phyloP scores from a whole-genome alignment of 2,329 filamentous ascomycete genomes.

The Paecilomyces niveus region DNA sequence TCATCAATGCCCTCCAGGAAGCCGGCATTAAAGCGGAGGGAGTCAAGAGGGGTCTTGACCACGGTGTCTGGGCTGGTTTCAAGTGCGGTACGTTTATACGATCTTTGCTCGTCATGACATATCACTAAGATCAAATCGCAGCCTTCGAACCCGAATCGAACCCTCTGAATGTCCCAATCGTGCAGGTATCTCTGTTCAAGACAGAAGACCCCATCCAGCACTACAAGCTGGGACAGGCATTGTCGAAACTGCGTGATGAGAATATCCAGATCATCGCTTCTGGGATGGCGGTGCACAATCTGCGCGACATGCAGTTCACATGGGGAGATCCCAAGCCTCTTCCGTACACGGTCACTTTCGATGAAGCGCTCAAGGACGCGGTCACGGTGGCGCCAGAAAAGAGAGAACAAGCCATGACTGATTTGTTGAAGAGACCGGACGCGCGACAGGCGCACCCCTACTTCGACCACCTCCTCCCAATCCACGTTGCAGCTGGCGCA shows the following conservation, averaged over 20 bases:
- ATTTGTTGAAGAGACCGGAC: conserved; percentile 44
- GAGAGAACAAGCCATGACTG: conserved; percentile 38
- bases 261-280: conserved; percentile 62
- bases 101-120: neutral
- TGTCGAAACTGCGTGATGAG: conserved; percentile 59
- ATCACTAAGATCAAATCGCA: conserved; percentile 10
- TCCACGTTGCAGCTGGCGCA: conserved; percentile 52
- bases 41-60: conserved; percentile 61
- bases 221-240: conserved; percentile 59
- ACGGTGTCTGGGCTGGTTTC: conserved; percentile 69
- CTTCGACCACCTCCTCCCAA: conserved; percentile 56
- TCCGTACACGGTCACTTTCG: conserved; percentile 57
- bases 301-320: conserved; percentile 48
- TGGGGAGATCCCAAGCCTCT: conserved; percentile 41
- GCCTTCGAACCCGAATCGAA: conserved; percentile 58
- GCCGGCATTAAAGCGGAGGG: conserved; percentile 55
- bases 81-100: conserved; percentile 37
- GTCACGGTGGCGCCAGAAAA: conserved; percentile 43
- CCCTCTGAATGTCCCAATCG: conserved; percentile 58
- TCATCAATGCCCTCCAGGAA: conserved; percentile 49
- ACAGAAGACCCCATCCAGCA: conserved; percentile 59
- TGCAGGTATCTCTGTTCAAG: conserved; percentile 64
- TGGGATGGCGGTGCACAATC: conserved; percentile 69
- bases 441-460: conserved; percentile 57
- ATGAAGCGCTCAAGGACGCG: conserved; percentile 61